These are phyloP conservation scores for Tuber brumale DNA, from an alignment of 495 filamentous ascomycete genomes.

Conservation along the genomic window DNA sequence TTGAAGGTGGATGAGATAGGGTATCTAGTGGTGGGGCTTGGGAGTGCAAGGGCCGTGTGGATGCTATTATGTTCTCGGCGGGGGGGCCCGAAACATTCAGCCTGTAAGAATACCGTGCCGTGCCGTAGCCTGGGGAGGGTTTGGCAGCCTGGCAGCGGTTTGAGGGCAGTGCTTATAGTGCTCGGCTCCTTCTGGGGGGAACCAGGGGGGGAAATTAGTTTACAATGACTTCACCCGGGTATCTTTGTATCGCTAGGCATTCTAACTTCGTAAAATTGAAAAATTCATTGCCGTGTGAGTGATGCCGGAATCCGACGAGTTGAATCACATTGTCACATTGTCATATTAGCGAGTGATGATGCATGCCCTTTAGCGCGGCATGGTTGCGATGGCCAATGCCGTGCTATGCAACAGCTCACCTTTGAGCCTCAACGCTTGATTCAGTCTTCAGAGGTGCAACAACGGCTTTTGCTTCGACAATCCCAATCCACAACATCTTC, in stretches of 20 bases:
- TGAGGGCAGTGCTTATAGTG: neutral
- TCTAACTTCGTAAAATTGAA: neutral
- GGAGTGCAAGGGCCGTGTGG: neutral
- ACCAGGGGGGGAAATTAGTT: neutral
- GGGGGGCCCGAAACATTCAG: neutral
- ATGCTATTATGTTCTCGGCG: neutral
- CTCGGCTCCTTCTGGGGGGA: neutral
- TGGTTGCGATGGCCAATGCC: neutral
- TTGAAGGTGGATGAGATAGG: neutral
- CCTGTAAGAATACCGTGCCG: neutral
- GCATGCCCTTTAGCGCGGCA: neutral
- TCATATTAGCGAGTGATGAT: neutral
- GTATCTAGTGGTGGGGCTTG: neutral
- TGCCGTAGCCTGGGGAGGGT: neutral
- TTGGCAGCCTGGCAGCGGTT: neutral
- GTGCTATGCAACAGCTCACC: neutral
- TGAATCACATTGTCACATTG: neutral
- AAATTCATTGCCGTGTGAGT: neutral
- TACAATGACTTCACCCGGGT: neutral
- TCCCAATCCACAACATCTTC: neutral
- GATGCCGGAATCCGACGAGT: neutral
- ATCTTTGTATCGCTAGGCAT: neutral
- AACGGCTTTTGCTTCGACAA: neutral
- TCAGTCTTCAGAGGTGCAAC: neutral
- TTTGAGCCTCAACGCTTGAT: neutral